Conservation (phyloP, 345 rosid genomes). For the Capsella bursapastoris region DNA sequence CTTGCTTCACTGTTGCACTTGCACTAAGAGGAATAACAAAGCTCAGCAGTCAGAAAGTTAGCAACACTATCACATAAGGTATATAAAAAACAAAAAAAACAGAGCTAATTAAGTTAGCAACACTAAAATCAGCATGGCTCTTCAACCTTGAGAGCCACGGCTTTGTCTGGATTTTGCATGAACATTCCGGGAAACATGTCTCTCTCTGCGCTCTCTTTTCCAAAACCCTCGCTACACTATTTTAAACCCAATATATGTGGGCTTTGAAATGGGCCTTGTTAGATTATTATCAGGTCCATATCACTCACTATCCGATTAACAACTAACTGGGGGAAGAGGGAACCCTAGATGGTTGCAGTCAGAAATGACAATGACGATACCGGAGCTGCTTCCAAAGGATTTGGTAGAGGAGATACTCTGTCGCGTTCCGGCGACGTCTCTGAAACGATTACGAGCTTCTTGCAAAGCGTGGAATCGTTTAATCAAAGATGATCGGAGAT, state of each 20-base stretch:
- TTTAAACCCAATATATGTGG: not conserved
- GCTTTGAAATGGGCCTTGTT: constrained; percentile 6
- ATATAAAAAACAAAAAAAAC: not conserved
- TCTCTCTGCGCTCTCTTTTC: too few species aligned
- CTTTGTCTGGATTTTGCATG: too few species aligned
- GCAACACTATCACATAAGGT: not conserved
- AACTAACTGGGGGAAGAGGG: not conserved
- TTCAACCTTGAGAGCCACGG: too few species aligned
- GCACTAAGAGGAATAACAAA: constrained; percentile 6
- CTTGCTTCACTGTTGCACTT: not conserved
- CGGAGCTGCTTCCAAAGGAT: not conserved
- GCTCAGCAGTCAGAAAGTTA: not conserved
- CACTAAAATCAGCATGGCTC: too few species aligned
- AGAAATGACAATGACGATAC: not conserved
- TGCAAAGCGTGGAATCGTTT: not conserved
- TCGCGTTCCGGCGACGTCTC: not conserved
- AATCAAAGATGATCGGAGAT: not conserved
- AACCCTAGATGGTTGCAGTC: not conserved
- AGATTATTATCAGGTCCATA: not conserved
- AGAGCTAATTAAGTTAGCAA: not conserved
- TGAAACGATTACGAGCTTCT: not conserved
- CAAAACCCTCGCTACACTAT: too few species aligned
- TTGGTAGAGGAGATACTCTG: not conserved
- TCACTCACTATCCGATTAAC: not conserved
- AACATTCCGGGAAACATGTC: too few species aligned